Percentiles rank a stretch among this genome's conserved stretches.
Conservation (phyloP, 306 rosid genomes). For the Alnus rubra region DNA sequence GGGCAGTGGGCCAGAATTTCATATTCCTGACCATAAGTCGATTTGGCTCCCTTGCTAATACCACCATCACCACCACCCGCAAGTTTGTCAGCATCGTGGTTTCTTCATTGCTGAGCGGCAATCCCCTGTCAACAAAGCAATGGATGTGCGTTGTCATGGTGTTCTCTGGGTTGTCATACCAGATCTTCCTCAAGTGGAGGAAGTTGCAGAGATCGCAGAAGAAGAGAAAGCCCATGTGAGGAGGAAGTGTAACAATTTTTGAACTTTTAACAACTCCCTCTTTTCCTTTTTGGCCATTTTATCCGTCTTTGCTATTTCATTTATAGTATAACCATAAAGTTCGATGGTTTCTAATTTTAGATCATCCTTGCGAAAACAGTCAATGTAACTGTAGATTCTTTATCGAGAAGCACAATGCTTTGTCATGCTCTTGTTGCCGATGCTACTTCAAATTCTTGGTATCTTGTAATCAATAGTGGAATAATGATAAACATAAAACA, state of each 20-base stretch:
- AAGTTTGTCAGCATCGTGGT: constrained; percentile 95
- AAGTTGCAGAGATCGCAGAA: constrained; percentile 75
- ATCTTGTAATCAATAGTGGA: not conserved
- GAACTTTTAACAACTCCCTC: constrained; percentile 25
- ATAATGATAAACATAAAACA: too few species aligned
- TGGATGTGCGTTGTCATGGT: constrained; percentile 94
- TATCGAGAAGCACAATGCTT: constrained; percentile 7
- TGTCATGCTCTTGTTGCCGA: constrained; percentile 12
- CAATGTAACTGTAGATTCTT: constrained; percentile 45
- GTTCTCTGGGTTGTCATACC: constrained; percentile 89
- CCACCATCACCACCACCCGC: constrained; percentile 97
- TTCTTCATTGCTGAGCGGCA: constrained; percentile 89
- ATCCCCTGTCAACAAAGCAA: constrained; percentile 86
- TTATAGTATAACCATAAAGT: constrained; percentile 6
- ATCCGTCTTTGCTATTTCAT: constrained; percentile 19
- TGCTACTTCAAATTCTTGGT: not conserved
- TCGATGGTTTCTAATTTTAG: constrained; percentile 38
- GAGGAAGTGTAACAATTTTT: constrained; percentile 42
- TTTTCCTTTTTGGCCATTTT: constrained; percentile 9
- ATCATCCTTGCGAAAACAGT: constrained; percentile 32
- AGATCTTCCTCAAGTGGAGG: constrained; percentile 94
- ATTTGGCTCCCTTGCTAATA: constrained; percentile 91
- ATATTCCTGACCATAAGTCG: constrained; percentile 92
- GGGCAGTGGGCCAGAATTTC: constrained; percentile 97
- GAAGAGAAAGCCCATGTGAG: constrained; percentile 75